phyloP scores from a whole-genome alignment of 345 rosid species.

The Capsella bursapastoris region DNA sequence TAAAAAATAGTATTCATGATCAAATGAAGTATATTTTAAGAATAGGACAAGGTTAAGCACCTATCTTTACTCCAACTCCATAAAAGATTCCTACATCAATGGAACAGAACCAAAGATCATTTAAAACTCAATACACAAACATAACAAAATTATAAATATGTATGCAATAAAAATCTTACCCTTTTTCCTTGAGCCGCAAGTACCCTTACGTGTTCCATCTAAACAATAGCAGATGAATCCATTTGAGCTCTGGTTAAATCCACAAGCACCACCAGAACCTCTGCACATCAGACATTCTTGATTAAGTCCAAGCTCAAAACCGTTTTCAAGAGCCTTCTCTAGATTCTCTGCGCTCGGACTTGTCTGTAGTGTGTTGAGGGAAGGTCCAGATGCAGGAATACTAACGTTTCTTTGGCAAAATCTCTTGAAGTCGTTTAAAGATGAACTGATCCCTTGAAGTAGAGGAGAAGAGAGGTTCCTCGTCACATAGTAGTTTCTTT shows the following conservation, averaged over 20 bases:
- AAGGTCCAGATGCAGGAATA: constrained; percentile 4
- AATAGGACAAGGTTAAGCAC: too few species aligned
- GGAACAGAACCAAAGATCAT: too few species aligned
- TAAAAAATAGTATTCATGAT: too few species aligned
- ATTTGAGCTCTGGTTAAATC: constrained; percentile 1
- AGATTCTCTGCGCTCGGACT: neutral
- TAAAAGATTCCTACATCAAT: too few species aligned
- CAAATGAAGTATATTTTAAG: too few species aligned
- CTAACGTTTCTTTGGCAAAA: constrained; percentile 25
- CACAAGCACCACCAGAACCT: constrained; percentile 46
- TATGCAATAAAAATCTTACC: constrained; percentile 1
- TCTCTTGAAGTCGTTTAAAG: neutral
- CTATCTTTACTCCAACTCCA: too few species aligned
- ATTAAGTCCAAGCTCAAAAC: constrained; percentile 44
- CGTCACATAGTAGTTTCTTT: constrained; percentile 18
- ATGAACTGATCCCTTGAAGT: too few species aligned
- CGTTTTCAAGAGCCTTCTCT: constrained; percentile 19
- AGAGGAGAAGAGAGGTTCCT: neutral
- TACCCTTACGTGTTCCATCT: neutral
- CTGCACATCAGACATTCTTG: constrained; percentile 28
- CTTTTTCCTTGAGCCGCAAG: neutral
- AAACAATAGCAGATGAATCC: constrained; percentile 40
- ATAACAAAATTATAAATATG: neutral
- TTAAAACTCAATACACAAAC: too few species aligned
- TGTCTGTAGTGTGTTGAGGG: rapidly evolving